Conservation (phyloP, 306 rosid genomes). For the Datisca glomerata region DNA sequence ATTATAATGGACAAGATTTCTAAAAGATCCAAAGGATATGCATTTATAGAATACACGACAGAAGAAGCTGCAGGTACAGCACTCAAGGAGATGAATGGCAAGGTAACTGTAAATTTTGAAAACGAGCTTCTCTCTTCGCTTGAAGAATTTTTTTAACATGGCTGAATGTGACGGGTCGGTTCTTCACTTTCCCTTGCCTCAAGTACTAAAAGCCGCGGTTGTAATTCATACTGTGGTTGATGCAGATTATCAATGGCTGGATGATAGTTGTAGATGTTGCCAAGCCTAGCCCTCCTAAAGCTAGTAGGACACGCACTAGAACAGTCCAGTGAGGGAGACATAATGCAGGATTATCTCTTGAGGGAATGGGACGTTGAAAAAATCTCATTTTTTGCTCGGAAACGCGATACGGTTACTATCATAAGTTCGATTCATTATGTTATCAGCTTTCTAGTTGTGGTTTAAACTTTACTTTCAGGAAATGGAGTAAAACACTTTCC, state of each 20-base stretch:
- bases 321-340: too few species aligned
- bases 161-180: neutral
- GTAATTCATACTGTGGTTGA: neutral
- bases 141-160: neutral
- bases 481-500: too few species aligned
- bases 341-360: too few species aligned
- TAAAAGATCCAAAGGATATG: constrained; percentile 90
- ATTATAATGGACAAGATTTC: constrained; percentile 86
- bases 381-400: too few species aligned
- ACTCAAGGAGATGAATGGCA: constrained; percentile 85
- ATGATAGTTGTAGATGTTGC: constrained; percentile 93
- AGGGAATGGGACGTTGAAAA: too few species aligned
- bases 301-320: constrained; percentile 22
- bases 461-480: too few species aligned
- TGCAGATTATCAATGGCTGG: constrained; percentile 91
- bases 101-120: too few species aligned
- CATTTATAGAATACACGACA: constrained; percentile 75
- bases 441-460: too few species aligned
- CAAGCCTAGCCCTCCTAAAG: constrained; percentile 42
- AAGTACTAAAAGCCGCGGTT: too few species aligned
- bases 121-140: neutral
- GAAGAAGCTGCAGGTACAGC: constrained; percentile 82
- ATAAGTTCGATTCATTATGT: too few species aligned
- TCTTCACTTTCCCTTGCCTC: too few species aligned
- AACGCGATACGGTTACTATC: too few species aligned